Evolutionary conservation across 1,139 yeast species (phyloP), one percentile per base, ranked within the genome.

Genomic region (Sugiyamaella xylanicola): DNA sequence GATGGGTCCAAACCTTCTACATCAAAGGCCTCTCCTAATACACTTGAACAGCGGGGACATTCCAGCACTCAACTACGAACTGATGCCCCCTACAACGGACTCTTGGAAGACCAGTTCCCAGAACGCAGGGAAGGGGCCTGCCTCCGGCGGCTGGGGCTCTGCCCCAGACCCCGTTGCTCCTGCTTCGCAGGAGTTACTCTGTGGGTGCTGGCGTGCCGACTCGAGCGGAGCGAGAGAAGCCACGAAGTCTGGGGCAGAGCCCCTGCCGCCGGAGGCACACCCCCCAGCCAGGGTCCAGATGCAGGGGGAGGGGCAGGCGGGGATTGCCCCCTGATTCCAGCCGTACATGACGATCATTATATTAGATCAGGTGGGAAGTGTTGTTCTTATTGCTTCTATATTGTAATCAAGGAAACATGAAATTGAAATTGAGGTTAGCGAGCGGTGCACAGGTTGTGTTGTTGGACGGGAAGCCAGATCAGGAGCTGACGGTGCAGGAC

Each of bases 401-500:
- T 11, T 2, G 16, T 37, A 37, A 37, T 37, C 42, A 15, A 16
- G 5, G 11, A 4, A 42, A n/a, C 11, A 68, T 69, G 72, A 63
- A 61, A 46, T 54, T 68, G n/a, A 67, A 67, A 55, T 35, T 68
- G 8, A 58, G 68, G 35, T 48, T 58, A 17, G 63, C 65, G 11
- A 56, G 56, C 4, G 54, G 50, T 13, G 47, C 61, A 32, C 48
- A 60, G 45, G 61, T 69, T 2, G 50, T 72, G 13, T 57, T 58
- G 1, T 56, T 71, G 43, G 56, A 54, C 2, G 63, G 63, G 27
- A 62, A 59, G 11, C 62, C 71, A 15, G 62, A 60, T 11, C 68
- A 63, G 22, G 65, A 63, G 4, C 60, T 69, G 16, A 64, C 66
- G 2, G 51, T 73, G 7, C 61, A 59, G 13, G 68, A 71, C 37